Conservation (phyloP, 2,329 filamentous ascomycete species). For the Fusarium keratoplasticum region DNA sequence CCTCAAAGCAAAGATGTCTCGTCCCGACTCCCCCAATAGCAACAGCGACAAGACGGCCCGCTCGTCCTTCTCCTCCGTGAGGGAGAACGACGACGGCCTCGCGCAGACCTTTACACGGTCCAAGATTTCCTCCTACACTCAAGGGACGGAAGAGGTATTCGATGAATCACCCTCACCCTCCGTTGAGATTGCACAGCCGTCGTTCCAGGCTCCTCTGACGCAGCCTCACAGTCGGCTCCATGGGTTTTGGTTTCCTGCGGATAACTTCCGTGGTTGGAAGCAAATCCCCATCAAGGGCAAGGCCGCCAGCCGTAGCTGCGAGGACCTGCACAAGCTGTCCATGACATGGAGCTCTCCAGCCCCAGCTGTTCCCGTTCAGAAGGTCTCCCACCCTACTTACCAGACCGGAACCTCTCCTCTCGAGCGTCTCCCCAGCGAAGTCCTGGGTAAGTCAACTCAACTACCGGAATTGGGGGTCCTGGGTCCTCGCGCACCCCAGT, state of each 20-base stretch:
- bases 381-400: constrained; percentile 42
- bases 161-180: constrained; percentile 59
- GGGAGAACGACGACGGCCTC: constrained; percentile 68
- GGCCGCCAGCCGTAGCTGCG: constrained; percentile 70
- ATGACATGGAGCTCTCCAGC: constrained; percentile 64
- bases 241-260: constrained; percentile 68
- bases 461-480: constrained; percentile 4
- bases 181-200: constrained; percentile 56
- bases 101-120: constrained; percentile 73
- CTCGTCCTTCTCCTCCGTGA: constrained; percentile 72
- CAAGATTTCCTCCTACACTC: constrained; percentile 70
- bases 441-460: constrained; percentile 69
- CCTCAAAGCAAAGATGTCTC: constrained; percentile 53
- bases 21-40: constrained; percentile 50
- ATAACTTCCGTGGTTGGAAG: constrained; percentile 72
- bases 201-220: constrained; percentile 65
- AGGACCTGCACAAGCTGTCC: constrained; percentile 67
- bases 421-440: constrained; percentile 76
- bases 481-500: constrained; percentile 16
- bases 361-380: constrained; percentile 45
- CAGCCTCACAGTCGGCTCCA: constrained; percentile 68
- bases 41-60: constrained; percentile 55
- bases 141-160: constrained; percentile 63
- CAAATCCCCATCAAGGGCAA: constrained; percentile 69
- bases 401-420: constrained; percentile 66